A percentile compares a stretch with the other conserved stretches of the same genome.
Evolutionary conservation across 306 rosid species (phyloP).

Genomic region (Vigna mungo): DNA sequence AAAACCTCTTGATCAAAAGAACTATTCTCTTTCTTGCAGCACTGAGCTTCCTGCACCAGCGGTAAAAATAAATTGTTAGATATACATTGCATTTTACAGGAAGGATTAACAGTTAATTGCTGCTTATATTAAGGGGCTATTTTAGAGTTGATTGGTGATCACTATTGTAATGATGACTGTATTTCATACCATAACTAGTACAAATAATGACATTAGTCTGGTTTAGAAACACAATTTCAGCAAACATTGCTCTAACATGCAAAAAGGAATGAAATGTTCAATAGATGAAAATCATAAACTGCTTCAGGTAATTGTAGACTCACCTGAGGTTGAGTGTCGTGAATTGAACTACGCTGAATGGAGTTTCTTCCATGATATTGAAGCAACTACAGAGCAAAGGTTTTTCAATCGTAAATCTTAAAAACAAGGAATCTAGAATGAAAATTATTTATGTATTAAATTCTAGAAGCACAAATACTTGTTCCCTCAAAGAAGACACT

Average conservation of each 20-base stretch:
- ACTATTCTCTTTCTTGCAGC: slow-evolving; percentile 52
- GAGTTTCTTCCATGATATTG: slow-evolving; percentile 70
- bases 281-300: slow-evolving; percentile 30
- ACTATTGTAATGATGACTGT: slow-evolving; percentile 3
- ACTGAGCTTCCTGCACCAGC: slow-evolving; percentile 53
- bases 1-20: slow-evolving; percentile 60
- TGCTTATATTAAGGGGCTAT: background rate
- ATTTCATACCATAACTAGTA: background rate
- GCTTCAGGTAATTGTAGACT: slow-evolving; percentile 43
- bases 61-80: slow-evolving; percentile 37
- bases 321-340: slow-evolving; percentile 64
- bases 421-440: slow-evolving; percentile 41
- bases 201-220: slow-evolving; percentile 2
- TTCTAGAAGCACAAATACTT: slow-evolving; percentile 58
- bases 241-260: slow-evolving; percentile 10
- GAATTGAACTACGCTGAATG: slow-evolving; percentile 48
- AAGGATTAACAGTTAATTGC: slow-evolving; percentile 7
- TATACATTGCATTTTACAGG: background rate
- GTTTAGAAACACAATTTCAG: slow-evolving; percentile 21
- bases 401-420: slow-evolving; percentile 23
- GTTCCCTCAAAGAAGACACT: slow-evolving; percentile 75
- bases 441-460: slow-evolving; percentile 21
- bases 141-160: background rate
- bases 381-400: slow-evolving; percentile 66
- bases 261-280: slow-evolving; percentile 15